These are phyloP conservation scores for Pseudogymnoascus sp. DNA, from an alignment of 2,329 filamentous ascomycete species.

Conservation along the genomic window DNA sequence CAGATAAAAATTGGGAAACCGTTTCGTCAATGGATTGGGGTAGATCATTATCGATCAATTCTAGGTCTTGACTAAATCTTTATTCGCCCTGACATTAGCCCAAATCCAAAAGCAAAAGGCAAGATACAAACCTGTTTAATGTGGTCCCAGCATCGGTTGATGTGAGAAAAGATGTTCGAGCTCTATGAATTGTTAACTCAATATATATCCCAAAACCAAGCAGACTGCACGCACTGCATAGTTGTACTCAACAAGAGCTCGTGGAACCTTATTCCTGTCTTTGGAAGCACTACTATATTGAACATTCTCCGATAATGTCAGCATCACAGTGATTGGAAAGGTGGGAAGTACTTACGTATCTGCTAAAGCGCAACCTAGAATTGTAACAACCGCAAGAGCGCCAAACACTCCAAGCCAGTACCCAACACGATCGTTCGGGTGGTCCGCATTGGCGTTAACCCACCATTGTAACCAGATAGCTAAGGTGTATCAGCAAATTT, in stretches of 20 bases:
- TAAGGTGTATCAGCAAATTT: slow-evolving; percentile 2
- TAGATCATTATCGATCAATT: slow-evolving; percentile 24
- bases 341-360: not conserved
- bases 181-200: slow-evolving; percentile 32
- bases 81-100: not conserved
- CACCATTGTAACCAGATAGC: slow-evolving; percentile 29
- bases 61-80: slow-evolving; percentile 38
- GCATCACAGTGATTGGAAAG: not conserved
- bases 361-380: not conserved
- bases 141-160: slow-evolving; percentile 36
- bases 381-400: not conserved
- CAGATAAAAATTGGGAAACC: not conserved
- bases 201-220: not conserved
- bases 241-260: not conserved
- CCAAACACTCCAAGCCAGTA: slow-evolving; percentile 20
- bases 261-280: not conserved
- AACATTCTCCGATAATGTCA: not conserved
- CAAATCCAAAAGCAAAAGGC: not conserved
- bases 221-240: not conserved
- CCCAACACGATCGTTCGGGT: slow-evolving; percentile 14
- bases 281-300: not conserved
- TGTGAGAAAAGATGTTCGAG: slow-evolving; percentile 37
- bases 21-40: slow-evolving; percentile 13
- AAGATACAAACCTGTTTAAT: slow-evolving; percentile 33
- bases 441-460: slow-evolving; percentile 20